Evolutionary conservation across 2,329 filamentous ascomycete species (phyloP), one percentile per base, ranked within the genome.

Genomic region (Cryphonectria radicalis): DNA sequence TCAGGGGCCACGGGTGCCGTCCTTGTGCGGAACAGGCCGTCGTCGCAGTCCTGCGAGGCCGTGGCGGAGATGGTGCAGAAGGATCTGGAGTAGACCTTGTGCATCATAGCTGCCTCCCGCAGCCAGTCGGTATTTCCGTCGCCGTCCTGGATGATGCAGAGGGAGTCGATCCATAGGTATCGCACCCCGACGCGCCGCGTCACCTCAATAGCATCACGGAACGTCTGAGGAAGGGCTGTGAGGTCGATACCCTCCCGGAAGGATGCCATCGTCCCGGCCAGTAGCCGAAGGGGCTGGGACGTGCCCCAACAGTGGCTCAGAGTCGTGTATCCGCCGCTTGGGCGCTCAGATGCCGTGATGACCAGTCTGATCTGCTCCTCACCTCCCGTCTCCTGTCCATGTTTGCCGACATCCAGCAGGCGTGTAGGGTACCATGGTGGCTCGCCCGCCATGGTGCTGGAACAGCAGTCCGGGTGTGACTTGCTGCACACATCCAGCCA

Each of bases 291-390:
- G 25, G 42, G 25, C n/a, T 50, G 46, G n/a, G 46, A 22, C 25
- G n/a, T 35, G 32, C 65, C 65, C 65, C 65, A 67, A 19, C 65
- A 57, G 42, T 59, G 14, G 46, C 65, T 57, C 32, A 67, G 35
- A n/a, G 65, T 50, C 40, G 22, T 35, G 17, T 57, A 59, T 28
- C 32, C 46, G 19, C 46, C 22, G 25, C 22, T 8, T n/a, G 46
- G 46, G 2, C 46, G 10, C n/a, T 53, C 19, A n/a, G 46, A 22
- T 53, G 22, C 46, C 6, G 46, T 53, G 46, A 25, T 25, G 22
- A 53, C 46, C 19, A 50, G 46, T 8, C 46, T 22, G 19, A 50
- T 22, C 19, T 50, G 17, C 17, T n/a, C 46, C 46, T 8, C 19
- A 4, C 46, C 46, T 22, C 6, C 37, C 37, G 37, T 40, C 37